Base-by-base conservation (phyloP, 805 yeast genomes). In the Candida ovalis region DNA sequence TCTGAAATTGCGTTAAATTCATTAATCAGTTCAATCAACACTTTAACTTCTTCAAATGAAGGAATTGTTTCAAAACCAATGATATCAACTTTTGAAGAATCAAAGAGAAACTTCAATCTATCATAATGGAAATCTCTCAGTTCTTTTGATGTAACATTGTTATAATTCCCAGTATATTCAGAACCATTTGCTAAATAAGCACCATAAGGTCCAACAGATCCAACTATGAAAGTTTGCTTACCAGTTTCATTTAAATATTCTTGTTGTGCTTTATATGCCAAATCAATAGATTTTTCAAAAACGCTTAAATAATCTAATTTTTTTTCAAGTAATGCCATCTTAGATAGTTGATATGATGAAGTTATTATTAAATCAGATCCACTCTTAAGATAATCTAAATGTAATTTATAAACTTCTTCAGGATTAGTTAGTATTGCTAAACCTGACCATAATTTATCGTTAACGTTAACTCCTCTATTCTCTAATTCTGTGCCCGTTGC, bases 121-220 rank as follows among this genome's bases (percentile, higher is more conserved):
- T 74, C 76, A 4, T 54, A 43, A 60, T 86, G 88, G 67, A 83
- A 85, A 18, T 67, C 64, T 7, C 58, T 61, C 46, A 86, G 57
- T 40, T 69, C 70, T 15, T 66, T 67, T 9, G 62, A 60, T 2
- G 67, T 59, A 7, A 63, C 68, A 23, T 62, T 69, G 10, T 72
- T 74, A 61, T 86, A 86, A 44, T 81, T 73, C 1, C 95, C 95
- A 3, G 83, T 79, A 56, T 83, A 88, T 58, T 88, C 96, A 0
- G 84, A 73, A 0, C 90, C 89, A 52, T 80, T 73, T 25, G 84
- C 80, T 33, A 84, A 59, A 54, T 67, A 80, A 0, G 91, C 86
- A 1, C 91, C 95, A 61, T 79, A 88, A 0, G 96, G 88, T 0
- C 96, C 96, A 33, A 86, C 65, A 7, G 87, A 78, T 0, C 87